Conservation (phyloP, 352 stramenopile species). For the Pythium sp. region DNA sequence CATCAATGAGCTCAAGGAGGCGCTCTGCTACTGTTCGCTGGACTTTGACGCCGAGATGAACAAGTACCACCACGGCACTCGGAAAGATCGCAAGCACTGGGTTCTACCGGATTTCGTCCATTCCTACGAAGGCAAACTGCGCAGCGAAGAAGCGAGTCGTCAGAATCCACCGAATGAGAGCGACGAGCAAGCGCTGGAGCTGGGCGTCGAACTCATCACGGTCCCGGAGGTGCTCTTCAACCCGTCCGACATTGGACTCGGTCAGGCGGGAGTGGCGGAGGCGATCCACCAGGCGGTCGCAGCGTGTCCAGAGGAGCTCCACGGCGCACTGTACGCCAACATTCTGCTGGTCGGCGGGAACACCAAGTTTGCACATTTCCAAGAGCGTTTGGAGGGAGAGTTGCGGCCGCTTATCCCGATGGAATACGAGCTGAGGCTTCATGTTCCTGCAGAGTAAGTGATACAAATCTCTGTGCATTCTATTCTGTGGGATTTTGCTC, state of each 20-base stretch:
- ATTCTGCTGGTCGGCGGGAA: conserved; percentile 88
- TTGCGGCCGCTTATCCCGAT: conserved; percentile 52
- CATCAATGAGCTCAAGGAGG: conserved; percentile 86
- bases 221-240: conserved; percentile 92
- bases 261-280: conserved; percentile 83
- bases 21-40: conserved; percentile 88
- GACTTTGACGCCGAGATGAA: conserved; percentile 82
- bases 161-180: conserved; percentile 8
- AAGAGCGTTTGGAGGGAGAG: conserved; percentile 60
- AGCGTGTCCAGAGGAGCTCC: conserved; percentile 69
- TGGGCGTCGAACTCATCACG: conserved; percentile 85
- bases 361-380: conserved; percentile 85
- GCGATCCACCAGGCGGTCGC: conserved; percentile 84
- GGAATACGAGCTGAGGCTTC: conserved; percentile 46
- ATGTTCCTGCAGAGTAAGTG: conserved; percentile 53
- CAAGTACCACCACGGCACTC: conserved; percentile 31
- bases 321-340: conserved; percentile 79
- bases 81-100: conserved; percentile 56
- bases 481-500: not conserved
- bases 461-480: not conserved
- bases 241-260: conserved; percentile 89
- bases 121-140: conserved; percentile 54
- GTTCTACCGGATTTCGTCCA: conserved; percentile 81
- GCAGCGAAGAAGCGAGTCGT: conserved; percentile 13
- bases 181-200: conserved; percentile 69